Conservation (phyloP, 495 filamentous ascomycete species). For the Echria macrotheca region DNA sequence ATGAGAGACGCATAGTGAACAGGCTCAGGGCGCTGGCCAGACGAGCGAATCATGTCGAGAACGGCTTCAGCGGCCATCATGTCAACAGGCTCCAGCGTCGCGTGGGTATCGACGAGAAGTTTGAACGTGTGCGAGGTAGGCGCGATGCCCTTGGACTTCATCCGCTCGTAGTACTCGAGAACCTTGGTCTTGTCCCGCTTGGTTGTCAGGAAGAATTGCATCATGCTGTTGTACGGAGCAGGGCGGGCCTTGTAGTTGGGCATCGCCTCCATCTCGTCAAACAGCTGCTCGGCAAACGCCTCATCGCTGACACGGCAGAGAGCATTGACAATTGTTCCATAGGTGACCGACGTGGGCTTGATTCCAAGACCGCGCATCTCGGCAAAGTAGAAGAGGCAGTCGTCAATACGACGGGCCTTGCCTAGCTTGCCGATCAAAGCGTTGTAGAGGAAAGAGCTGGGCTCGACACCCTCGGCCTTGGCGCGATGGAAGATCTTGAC, state of each 20-base stretch:
- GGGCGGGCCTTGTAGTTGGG: constrained; percentile 97
- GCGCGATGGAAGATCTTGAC: constrained; percentile 95
- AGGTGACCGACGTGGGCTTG: constrained; percentile 94
- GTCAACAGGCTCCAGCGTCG: constrained; percentile 87
- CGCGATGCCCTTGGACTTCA: constrained; percentile 78
- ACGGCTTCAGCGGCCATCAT: constrained; percentile 85
- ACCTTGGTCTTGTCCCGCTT: constrained; percentile 94
- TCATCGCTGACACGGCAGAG: constrained; percentile 96
- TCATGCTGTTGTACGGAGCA: constrained; percentile 97
- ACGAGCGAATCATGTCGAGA: constrained; percentile 67
- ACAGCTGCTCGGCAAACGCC: constrained; percentile 94
- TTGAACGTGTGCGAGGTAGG: constrained; percentile 97
- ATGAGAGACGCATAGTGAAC: constrained; percentile 94
- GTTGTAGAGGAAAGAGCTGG: constrained; percentile 96
- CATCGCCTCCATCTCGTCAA: constrained; percentile 98
- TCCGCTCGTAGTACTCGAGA: constrained; percentile 91
- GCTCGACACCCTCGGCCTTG: constrained; percentile 88
- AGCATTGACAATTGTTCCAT: constrained; percentile 96
- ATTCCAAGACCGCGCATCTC: constrained; percentile 94
- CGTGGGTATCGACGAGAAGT: constrained; percentile 91
- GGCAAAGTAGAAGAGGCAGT: constrained; percentile 94
- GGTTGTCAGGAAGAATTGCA: constrained; percentile 97
- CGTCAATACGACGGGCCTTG: constrained; percentile 94
- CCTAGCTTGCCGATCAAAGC: constrained; percentile 97
- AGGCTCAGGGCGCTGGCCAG: constrained; percentile 74